Percentiles rank a stretch among this genome's conserved stretches.
These are phyloP conservation scores for Euphorbia schlechtendalii DNA, from an alignment of 441 rosid genomes.

Conservation along the genomic window DNA sequence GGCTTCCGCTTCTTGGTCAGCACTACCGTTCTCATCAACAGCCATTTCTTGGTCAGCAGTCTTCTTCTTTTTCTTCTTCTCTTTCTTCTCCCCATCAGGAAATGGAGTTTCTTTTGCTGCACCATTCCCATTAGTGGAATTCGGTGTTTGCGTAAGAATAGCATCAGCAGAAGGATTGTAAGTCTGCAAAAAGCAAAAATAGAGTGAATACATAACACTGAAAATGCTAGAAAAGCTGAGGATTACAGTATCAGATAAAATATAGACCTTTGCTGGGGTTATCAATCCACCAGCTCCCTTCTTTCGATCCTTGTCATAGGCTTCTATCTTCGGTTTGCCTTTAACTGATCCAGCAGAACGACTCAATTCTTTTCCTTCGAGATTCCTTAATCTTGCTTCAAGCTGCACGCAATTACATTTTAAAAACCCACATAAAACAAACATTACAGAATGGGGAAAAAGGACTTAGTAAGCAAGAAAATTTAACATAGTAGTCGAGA, in stretches of 20 bases:
- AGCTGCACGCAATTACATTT: conserved; percentile 37
- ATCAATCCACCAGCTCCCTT: conserved; percentile 56
- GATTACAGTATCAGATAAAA: background rate
- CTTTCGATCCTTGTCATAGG: conserved; percentile 73
- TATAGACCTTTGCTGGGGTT: conserved; percentile 69
- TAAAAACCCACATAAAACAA: background rate
- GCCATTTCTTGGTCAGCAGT: too few species aligned
- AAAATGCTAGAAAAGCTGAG: background rate
- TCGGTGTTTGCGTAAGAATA: conserved; percentile 39
- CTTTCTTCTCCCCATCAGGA: too few species aligned
- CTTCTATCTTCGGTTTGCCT: conserved; percentile 90
- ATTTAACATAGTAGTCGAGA: too few species aligned
- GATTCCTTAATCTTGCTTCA: conserved; percentile 67
- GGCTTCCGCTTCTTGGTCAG: too few species aligned
- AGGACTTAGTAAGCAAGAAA: too few species aligned
- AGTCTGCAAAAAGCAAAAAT: conserved; percentile 35
- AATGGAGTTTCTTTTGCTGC: too few species aligned
- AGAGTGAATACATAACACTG: background rate
- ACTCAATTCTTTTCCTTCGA: conserved; percentile 73
- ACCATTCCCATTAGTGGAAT: conserved; percentile 18
- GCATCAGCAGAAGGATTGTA: conserved; percentile 77
- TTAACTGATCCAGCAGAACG: conserved; percentile 75
- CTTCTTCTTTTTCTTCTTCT: too few species aligned
- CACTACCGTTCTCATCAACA: too few species aligned
- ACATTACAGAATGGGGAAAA: background rate